A percentile compares a stretch with the other conserved stretches of the same genome.
phyloP scores from a whole-genome alignment of 2,329 filamentous ascomycete species.

The Colletotrichum cereale region DNA sequence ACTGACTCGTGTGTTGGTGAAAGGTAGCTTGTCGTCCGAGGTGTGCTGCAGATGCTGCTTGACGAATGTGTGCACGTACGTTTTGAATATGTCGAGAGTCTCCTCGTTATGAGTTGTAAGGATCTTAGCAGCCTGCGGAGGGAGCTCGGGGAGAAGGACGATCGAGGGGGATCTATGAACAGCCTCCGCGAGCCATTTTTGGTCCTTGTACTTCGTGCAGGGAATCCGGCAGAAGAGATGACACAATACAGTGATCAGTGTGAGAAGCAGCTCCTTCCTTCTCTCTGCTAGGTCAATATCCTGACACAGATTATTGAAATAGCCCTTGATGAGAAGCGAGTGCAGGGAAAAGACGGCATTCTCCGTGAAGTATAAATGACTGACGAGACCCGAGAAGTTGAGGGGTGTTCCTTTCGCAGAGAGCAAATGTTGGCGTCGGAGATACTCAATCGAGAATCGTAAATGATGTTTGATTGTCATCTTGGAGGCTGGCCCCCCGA shows the following conservation, averaged over 20 bases:
- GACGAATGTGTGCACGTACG: slow-evolving; percentile 78
- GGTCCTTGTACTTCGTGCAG: slow-evolving; percentile 56
- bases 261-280: slow-evolving; percentile 63
- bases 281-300: slow-evolving; percentile 60
- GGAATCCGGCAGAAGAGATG: slow-evolving; percentile 77
- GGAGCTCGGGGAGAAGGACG: slow-evolving; percentile 23
- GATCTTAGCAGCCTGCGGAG: neutral
- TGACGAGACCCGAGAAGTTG: slow-evolving; percentile 78
- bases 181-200: slow-evolving; percentile 58
- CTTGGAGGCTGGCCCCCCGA: slow-evolving; percentile 76
- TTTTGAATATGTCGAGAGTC: slow-evolving; percentile 74
- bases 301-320: slow-evolving; percentile 73
- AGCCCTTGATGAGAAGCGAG: slow-evolving; percentile 77
- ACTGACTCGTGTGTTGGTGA: slow-evolving; percentile 56
- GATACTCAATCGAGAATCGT: slow-evolving; percentile 84
- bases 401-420: slow-evolving; percentile 71
- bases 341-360: slow-evolving; percentile 84
- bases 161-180: slow-evolving; percentile 71
- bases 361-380: slow-evolving; percentile 82
- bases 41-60: slow-evolving; percentile 68
- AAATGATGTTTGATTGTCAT: slow-evolving; percentile 81
- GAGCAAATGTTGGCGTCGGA: slow-evolving; percentile 76
- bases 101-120: slow-evolving; percentile 69
- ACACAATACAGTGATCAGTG: slow-evolving; percentile 75
- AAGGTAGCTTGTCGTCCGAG: slow-evolving; percentile 68